Percentiles rank a stretch among this genome's conserved stretches.
These are phyloP conservation scores for Yarrowia keelungensis DNA, from an alignment of 805 yeast species.

Conservation along the genomic window DNA sequence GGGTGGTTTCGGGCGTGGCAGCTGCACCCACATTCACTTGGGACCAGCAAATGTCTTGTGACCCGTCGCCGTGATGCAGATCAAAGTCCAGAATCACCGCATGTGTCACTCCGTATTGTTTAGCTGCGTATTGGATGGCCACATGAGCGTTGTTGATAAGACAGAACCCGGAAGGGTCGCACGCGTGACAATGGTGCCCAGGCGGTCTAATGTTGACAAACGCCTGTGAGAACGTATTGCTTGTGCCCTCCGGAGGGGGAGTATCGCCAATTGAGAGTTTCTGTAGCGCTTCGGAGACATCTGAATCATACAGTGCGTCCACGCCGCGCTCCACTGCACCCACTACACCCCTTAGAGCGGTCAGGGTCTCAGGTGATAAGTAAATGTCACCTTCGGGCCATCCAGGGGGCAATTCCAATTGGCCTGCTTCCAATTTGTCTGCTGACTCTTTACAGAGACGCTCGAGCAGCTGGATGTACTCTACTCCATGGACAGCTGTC, in stretches of 20 bases:
- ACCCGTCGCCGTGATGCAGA: slow-evolving; percentile 88
- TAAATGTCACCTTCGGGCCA: slow-evolving; percentile 90
- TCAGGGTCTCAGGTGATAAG: slow-evolving; percentile 66
- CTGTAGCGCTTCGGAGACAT: slow-evolving; percentile 40
- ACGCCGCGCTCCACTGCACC: slow-evolving; percentile 78
- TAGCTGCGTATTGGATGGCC: slow-evolving; percentile 77
- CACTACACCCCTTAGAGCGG: slow-evolving; percentile 76
- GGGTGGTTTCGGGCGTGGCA: slow-evolving; percentile 2
- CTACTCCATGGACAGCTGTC: slow-evolving; percentile 66
- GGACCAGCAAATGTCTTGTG: slow-evolving; percentile 86
- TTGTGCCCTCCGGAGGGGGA: slow-evolving; percentile 1
- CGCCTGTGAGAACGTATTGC: slow-evolving; percentile 47
- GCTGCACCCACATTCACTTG: slow-evolving; percentile 55
- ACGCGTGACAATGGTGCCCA: slow-evolving; percentile 86
- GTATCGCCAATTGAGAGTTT: slow-evolving; percentile 44
- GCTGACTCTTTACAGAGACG: slow-evolving; percentile 54
- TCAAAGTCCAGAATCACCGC: slow-evolving; percentile 84
- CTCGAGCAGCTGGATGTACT: slow-evolving; percentile 5
- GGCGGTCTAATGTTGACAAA: slow-evolving; percentile 81
- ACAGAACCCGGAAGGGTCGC: slow-evolving; percentile 86
- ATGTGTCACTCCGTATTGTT: slow-evolving; percentile 69
- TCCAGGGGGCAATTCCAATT: slow-evolving; percentile 76
- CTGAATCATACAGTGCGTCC: slow-evolving; percentile 57
- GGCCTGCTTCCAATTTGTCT: slow-evolving; percentile 58
- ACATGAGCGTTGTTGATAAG: slow-evolving; percentile 81